Conservation (phyloP, 140 eudicot species). For the Senecio squalidus region DNA sequence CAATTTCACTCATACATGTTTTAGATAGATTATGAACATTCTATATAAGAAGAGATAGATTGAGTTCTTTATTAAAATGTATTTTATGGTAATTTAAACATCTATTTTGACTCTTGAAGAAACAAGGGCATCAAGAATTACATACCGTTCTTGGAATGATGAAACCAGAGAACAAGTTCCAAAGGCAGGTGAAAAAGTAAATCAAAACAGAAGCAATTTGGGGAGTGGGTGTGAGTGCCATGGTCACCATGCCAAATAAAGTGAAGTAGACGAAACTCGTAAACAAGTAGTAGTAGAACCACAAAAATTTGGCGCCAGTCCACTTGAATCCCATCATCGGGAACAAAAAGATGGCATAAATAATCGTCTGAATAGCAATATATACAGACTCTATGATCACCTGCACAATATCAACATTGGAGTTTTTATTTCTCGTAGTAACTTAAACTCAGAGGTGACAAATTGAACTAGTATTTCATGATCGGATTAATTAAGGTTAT, state of each 20-base stretch:
- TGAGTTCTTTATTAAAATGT: no score
- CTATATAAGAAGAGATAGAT: no score
- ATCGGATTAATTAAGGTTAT: no score
- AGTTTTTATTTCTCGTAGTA: no score
- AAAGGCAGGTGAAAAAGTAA: slow-evolving; percentile 63
- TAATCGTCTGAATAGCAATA: slow-evolving; percentile 32
- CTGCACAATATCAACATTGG: slow-evolving; percentile 27
- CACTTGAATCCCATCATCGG: slow-evolving; percentile 63
- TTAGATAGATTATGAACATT: no score
- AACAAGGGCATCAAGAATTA: not conserved
- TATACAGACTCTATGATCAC: slow-evolving; percentile 54
- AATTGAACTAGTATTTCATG: no score
- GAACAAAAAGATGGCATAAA: slow-evolving; percentile 39
- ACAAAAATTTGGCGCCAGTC: slow-evolving; percentile 39
- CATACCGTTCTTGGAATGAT: slow-evolving; percentile 58
- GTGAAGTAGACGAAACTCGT: slow-evolving; percentile 49
- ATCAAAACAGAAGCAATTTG: slow-evolving; percentile 47
- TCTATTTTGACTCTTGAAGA: no score
- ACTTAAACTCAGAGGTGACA: no score
- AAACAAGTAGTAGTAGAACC: slow-evolving; percentile 54
- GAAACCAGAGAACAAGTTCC: slow-evolving; percentile 75
- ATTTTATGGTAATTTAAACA: no score
- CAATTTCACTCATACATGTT: no score
- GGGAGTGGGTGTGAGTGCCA: slow-evolving; percentile 52
- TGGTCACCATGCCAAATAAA: slow-evolving; percentile 67